These are phyloP conservation scores for Gloeostereum incarnatum DNA, from an alignment of 768 basidiomycete species.

Conservation along the genomic window DNA sequence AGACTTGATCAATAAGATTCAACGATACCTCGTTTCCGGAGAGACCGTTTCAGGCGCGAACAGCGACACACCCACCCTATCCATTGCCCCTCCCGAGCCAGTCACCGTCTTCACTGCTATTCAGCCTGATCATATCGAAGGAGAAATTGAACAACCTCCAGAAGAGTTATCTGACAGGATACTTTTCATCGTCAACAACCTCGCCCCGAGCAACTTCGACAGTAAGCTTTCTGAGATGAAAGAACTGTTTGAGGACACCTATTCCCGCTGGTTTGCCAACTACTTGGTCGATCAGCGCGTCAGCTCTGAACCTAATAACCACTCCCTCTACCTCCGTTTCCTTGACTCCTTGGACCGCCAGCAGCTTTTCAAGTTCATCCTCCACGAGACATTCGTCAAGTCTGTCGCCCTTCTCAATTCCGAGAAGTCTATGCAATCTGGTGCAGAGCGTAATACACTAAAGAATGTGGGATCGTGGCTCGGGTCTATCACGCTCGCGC, in stretches of 20 bases:
- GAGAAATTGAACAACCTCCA: slow-evolving; percentile 57
- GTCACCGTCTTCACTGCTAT: slow-evolving; percentile 69
- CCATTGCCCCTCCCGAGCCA: slow-evolving; percentile 28
- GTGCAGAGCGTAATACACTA: slow-evolving; percentile 75
- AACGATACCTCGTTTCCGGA: slow-evolving; percentile 58
- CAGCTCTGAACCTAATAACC: slow-evolving; percentile 95
- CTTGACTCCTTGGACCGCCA: slow-evolving; percentile 74
- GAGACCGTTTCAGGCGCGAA: slow-evolving; percentile 31
- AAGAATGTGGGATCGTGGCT: slow-evolving; percentile 97
- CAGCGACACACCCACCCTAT: slow-evolving; percentile 30
- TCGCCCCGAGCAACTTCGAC: slow-evolving; percentile 91
- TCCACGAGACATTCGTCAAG: slow-evolving; percentile 93
- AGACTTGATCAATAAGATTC: slow-evolving; percentile 64
- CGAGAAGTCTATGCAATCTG: slow-evolving; percentile 80
- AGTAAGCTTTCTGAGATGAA: slow-evolving; percentile 81
- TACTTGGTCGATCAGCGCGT: slow-evolving; percentile 96
- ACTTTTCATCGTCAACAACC: slow-evolving; percentile 96
- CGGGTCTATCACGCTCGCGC: slow-evolving; percentile 86
- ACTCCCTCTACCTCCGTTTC: slow-evolving; percentile 89
- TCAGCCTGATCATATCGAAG: slow-evolving; percentile 57
- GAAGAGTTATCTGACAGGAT: slow-evolving; percentile 91
- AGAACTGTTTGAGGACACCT: slow-evolving; percentile 71
- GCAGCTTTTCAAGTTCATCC: slow-evolving; percentile 59
- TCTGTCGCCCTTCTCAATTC: slow-evolving; percentile 82
- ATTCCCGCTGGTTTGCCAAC: slow-evolving; percentile 94